phyloP scores from a whole-genome alignment of 768 basidiomycete genomes.

The Boletus edulis region DNA sequence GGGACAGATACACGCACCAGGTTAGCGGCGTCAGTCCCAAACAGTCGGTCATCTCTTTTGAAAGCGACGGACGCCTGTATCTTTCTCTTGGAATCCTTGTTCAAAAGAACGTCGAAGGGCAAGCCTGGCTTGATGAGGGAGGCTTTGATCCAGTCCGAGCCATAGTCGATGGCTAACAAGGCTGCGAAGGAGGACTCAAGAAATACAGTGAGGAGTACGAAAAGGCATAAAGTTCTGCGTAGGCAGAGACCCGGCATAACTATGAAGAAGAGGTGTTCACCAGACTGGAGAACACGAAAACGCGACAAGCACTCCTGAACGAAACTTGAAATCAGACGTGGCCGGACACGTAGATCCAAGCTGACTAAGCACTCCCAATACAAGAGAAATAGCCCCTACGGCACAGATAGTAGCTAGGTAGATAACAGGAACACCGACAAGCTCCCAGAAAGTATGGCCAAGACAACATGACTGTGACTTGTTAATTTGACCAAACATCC shows the following conservation, averaged over 20 bases:
- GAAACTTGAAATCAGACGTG: constrained; percentile 14
- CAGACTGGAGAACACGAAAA: constrained; percentile 9
- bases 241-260: constrained; percentile 25
- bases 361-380: constrained; percentile 12
- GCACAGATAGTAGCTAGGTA: no score
- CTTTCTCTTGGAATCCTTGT: constrained; percentile 97
- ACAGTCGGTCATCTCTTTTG: constrained; percentile 87
- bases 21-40: constrained; percentile 86
- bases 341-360: constrained; percentile 18
- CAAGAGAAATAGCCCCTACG: constrained; percentile 1
- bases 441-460: no score
- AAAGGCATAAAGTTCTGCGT: constrained; percentile 25
- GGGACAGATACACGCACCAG: constrained; percentile 53
- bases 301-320: constrained; percentile 9
- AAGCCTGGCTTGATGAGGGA: constrained; percentile 92
- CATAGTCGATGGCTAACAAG: constrained; percentile 96
- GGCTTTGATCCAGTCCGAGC: constrained; percentile 95
- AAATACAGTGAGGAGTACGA: constrained; percentile 21
- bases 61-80: constrained; percentile 87
- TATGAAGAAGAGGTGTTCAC: constrained; percentile 12
- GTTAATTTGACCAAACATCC: no score
- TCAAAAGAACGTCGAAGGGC: constrained; percentile 94
- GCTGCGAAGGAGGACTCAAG: constrained; percentile 54
- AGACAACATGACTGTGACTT: no score
- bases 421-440: no score